Percentiles rank a stretch among this genome's conserved stretches.
phyloP scores from a whole-genome alignment of 192 early-diverging fungal species.

The Coemansia sp. region DNA sequence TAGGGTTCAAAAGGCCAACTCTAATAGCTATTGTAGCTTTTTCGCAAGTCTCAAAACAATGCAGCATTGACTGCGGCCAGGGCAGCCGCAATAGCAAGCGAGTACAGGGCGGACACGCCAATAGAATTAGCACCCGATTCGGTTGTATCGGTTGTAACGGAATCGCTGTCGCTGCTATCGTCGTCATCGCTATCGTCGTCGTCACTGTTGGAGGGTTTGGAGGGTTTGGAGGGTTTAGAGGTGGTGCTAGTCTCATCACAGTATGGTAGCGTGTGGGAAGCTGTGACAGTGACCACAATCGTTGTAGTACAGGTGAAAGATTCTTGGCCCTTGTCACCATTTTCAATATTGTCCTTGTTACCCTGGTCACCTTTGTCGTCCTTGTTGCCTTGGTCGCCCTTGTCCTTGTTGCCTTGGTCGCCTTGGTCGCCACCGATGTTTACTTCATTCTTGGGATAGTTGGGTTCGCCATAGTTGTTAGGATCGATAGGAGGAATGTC shows the following conservation, averaged over 20 bases:
- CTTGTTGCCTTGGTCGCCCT: too few relatives aligned
- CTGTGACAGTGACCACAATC: background rate
- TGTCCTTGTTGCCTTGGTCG: too few relatives aligned
- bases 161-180: background rate
- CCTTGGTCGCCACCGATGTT: background rate
- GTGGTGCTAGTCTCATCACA: background rate
- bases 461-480: background rate
- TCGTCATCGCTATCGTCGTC: background rate
- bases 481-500: background rate
- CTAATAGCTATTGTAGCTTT: background rate
- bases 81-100: background rate
- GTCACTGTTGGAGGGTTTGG: background rate
- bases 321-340: background rate
- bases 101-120: background rate
- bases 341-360: too few relatives aligned
- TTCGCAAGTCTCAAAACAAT: background rate
- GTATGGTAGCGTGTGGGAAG: background rate
- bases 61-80: slow-evolving; percentile 1
- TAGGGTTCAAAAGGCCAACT: background rate
- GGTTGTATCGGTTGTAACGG: background rate
- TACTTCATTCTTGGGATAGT: background rate
- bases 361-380: too few relatives aligned
- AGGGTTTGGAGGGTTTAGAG: too few relatives aligned
- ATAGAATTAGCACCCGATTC: background rate
- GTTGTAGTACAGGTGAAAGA: background rate